Evolutionary conservation across 805 yeast genomes (phyloP), one percentile per base, ranked within the genome.

Genomic region (Starmera pachycereana): DNA sequence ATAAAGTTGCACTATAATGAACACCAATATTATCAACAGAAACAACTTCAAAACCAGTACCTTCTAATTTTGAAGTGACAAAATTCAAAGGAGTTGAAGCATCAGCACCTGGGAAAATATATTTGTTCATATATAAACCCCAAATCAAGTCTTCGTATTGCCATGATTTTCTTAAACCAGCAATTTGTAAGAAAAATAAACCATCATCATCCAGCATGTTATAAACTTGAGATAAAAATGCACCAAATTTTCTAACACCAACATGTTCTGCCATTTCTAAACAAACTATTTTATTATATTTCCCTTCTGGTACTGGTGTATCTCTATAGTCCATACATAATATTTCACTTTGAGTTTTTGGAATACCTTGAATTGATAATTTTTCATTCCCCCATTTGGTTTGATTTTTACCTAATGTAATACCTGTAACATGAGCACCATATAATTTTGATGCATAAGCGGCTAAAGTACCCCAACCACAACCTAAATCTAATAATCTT

Each of bases 221-320:
- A 57, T 80, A 74, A 42, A 85, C 89, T 66, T 88, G 96, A 44
- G 68, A 65, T 60, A 87, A 68, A 69, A 87, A 87, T 16, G 81
- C 53, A 38, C 76, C 66, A 49, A 87, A 83, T 57, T 88, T 79
- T 62, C 95, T 76, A 52, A 87, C 82, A 58, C 96, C 96, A 56
- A 87, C 96, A 61, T 87, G 96, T 71, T 87, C 96, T 29, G 95
- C 87, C 96, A 87, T 87, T 70, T 87, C 96, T 58, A 87, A 69
- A 65, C 94, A 84, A 32, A 95, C 81, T 57, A 87, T 87, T 62
- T 86, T 85, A 68, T 87, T 77, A 66, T 88, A 87, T 47, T 68
- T 71, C 41, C 72, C 71, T 32, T 72, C 71, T 40, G 87, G 81
- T 37, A 74, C 65, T 38, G 96, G 96, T 34, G 95, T 73, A 60